phyloP scores from a whole-genome alignment of 2,329 filamentous ascomycete genomes.

The Alternaria hordeiaustralica region DNA sequence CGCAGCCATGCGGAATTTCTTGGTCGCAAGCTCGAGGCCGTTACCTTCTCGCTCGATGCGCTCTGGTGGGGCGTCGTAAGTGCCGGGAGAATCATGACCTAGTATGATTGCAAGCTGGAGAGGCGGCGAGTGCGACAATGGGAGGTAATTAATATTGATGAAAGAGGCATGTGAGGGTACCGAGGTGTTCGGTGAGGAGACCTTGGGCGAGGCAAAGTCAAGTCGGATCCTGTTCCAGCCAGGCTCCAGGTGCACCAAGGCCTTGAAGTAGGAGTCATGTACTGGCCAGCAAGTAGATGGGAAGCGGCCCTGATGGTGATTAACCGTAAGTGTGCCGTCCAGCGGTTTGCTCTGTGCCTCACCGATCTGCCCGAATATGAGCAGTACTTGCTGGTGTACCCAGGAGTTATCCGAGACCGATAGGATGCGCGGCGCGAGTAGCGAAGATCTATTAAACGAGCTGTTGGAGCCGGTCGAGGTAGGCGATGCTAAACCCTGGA shows the following conservation, averaged over 20 bases:
- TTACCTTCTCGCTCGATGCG: slow-evolving; percentile 82
- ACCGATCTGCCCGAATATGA: slow-evolving; percentile 81
- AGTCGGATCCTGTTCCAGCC: slow-evolving; percentile 88
- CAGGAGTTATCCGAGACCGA: slow-evolving; percentile 84
- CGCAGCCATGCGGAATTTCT: slow-evolving; percentile 92
- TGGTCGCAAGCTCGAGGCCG: slow-evolving; percentile 76
- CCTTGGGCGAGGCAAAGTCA: slow-evolving; percentile 84
- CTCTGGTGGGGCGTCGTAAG: slow-evolving; percentile 81
- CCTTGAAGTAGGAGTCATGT: slow-evolving; percentile 88
- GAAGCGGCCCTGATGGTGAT: slow-evolving; percentile 83
- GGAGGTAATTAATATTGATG: slow-evolving; percentile 85
- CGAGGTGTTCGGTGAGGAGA: slow-evolving; percentile 70
- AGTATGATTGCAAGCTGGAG: slow-evolving; percentile 88
- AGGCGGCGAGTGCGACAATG: slow-evolving; percentile 77
- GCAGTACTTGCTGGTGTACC: slow-evolving; percentile 91
- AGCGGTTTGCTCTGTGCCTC: slow-evolving; percentile 71
- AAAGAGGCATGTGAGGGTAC: slow-evolving; percentile 78
- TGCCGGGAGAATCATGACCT: slow-evolving; percentile 84
- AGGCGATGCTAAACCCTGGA: slow-evolving; percentile 60
- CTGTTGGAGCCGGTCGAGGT: slow-evolving; percentile 56
- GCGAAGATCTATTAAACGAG: slow-evolving; percentile 69
- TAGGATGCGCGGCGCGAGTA: slow-evolving; percentile 79
- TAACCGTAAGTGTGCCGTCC: slow-evolving; percentile 80
- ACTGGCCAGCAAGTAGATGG: slow-evolving; percentile 87
- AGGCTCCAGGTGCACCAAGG: slow-evolving; percentile 85